Evolutionary conservation across 768 basidiomycete species (phyloP).

Genomic region (Phallus indusiatus): DNA sequence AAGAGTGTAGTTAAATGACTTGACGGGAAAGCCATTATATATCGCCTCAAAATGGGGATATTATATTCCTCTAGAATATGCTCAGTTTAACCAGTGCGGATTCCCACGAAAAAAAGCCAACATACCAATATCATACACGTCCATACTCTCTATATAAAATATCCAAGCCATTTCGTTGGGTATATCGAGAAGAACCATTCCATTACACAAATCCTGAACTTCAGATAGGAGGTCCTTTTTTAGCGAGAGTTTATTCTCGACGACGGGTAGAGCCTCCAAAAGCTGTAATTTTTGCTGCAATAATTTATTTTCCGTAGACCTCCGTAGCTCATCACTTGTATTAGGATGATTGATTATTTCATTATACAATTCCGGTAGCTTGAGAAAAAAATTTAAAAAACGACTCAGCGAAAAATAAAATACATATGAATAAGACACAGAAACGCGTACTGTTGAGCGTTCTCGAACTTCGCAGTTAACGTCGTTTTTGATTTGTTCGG

Average conservation of each 20-base stretch:
- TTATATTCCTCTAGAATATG: slow-evolving; percentile 53
- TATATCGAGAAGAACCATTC: slow-evolving; percentile 65
- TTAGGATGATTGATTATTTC: slow-evolving; percentile 76
- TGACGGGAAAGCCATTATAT: slow-evolving; percentile 54
- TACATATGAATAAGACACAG: background rate
- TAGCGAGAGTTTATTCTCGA: slow-evolving; percentile 19
- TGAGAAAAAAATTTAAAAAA: background rate
- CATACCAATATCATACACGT: slow-evolving; percentile 60
- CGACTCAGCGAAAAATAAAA: background rate
- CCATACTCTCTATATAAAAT: slow-evolving; percentile 62
- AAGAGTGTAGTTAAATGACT: slow-evolving; percentile 49
- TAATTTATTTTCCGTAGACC: slow-evolving; percentile 66
- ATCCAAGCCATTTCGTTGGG: slow-evolving; percentile 80
- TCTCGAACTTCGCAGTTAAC: slow-evolving; percentile 58
- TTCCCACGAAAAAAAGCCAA: slow-evolving; percentile 5
- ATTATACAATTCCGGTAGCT: slow-evolving; percentile 67
- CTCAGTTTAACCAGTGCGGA: background rate
- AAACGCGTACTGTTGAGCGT: slow-evolving; percentile 43
- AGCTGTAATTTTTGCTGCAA: slow-evolving; percentile 53
- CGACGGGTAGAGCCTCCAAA: slow-evolving; percentile 48
- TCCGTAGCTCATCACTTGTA: slow-evolving; percentile 73
- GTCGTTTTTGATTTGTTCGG: slow-evolving; percentile 49
- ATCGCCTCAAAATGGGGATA: slow-evolving; percentile 44
- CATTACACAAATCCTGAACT: slow-evolving; percentile 63
- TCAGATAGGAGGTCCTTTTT: slow-evolving; percentile 47